Conservation (phyloP, 345 rosid species). For the Syzygium grande region DNA sequence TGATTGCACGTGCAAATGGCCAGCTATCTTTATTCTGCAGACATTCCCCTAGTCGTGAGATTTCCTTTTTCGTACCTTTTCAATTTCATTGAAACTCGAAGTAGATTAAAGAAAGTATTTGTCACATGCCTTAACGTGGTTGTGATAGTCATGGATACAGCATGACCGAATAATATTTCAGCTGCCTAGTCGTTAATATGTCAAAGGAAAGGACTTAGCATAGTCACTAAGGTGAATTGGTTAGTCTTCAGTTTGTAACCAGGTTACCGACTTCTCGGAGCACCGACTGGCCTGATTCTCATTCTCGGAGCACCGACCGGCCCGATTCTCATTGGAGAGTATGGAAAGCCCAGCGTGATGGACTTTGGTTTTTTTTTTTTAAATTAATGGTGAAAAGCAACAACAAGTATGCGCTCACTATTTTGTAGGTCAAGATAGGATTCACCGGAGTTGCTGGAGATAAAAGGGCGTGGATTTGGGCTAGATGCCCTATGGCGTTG, state of each 20-base stretch:
- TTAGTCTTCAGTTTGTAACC: background rate
- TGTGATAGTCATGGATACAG: background rate
- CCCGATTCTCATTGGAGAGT: background rate
- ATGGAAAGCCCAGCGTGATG: background rate
- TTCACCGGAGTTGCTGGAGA: background rate
- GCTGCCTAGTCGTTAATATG: background rate
- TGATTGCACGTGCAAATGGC: background rate
- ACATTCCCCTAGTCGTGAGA: background rate
- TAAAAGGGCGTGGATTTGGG: background rate
- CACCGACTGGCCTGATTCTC: too few species aligned
- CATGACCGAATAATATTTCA: background rate
- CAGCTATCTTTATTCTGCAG: background rate
- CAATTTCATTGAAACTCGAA: background rate
- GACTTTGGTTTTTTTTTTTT: background rate
- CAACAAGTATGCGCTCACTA: background rate
- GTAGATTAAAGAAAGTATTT: background rate
- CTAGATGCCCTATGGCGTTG: background rate
- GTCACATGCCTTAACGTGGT: background rate
- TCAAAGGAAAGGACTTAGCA: background rate
- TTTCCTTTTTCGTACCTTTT: background rate
- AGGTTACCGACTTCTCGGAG: background rate
- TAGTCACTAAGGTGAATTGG: background rate
- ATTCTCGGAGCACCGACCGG: background rate
- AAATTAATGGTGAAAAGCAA: background rate
- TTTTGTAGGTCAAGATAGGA: background rate